Evolutionary conservation across 495 filamentous ascomycete species (phyloP).

Genomic region (Penicillium verhagenii): DNA sequence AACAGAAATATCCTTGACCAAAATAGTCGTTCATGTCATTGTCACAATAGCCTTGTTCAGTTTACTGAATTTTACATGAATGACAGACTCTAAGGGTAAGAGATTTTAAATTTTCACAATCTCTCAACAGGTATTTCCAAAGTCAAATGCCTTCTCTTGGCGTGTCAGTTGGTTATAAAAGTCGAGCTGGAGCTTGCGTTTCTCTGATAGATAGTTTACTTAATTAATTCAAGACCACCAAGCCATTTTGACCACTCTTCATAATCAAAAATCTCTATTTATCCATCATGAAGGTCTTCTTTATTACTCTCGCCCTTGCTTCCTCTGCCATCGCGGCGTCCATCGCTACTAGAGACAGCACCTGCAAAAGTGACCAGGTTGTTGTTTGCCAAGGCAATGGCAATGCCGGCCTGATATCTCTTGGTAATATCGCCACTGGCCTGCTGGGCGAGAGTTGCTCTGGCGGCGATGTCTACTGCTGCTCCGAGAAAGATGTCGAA

Average conservation of each 20-base stretch:
- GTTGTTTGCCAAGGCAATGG: constrained; percentile 11
- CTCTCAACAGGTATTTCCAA: not conserved
- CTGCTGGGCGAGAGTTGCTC: constrained; percentile 5
- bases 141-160: not conserved
- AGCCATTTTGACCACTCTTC: not conserved
- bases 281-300: constrained; percentile 16
- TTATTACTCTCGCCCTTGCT: constrained; percentile 7
- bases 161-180: not conserved
- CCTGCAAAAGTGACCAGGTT: constrained; percentile 7
- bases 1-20: not conserved
- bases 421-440: constrained; percentile 11
- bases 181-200: not conserved
- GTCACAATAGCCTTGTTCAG: not conserved
- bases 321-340: not conserved
- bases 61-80: not conserved
- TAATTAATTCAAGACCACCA: not conserved
- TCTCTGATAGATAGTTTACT: not conserved
- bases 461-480: constrained; percentile 14
- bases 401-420: constrained; percentile 5
- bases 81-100: not conserved
- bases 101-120: not conserved
- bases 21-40: not conserved
- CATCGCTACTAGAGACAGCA: not conserved
- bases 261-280: not conserved
- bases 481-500: constrained; percentile 6